Conservation (phyloP, 1,139 yeast species). For the Hemisphaericaspora xylofermentans region DNA sequence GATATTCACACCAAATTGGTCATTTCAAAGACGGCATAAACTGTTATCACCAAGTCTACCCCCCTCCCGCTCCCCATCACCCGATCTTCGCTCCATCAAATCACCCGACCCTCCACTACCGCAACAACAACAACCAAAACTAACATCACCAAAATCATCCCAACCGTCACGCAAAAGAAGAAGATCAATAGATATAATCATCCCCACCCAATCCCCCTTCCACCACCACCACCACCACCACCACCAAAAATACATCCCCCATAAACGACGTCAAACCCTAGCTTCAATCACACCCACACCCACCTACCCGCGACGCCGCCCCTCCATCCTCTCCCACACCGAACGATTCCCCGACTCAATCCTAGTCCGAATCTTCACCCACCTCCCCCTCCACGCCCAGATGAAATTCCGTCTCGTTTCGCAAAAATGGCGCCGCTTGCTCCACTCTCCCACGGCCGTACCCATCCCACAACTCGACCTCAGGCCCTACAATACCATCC, state of each 20-base stretch:
- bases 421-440: slow-evolving; percentile 64
- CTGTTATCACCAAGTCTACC: slow-evolving; percentile 30
- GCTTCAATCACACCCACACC: slow-evolving; percentile 25
- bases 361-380: slow-evolving; percentile 51
- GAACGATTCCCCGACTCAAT: slow-evolving; percentile 62
- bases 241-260: slow-evolving; percentile 44
- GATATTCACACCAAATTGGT: slow-evolving; percentile 6
- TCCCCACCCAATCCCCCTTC: no score
- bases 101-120: slow-evolving; percentile 7
- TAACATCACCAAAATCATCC: not conserved
- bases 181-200: slow-evolving; percentile 11
- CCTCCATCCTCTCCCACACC: slow-evolving; percentile 51
- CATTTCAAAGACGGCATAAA: slow-evolving; percentile 1
- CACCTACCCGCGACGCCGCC: slow-evolving; percentile 44
- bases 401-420: slow-evolving; percentile 59
- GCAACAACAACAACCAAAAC: slow-evolving; percentile 7
- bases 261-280: slow-evolving; percentile 50
- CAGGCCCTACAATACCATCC: slow-evolving; percentile 57
- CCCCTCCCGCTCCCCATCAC: slow-evolving; percentile 3
- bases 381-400: slow-evolving; percentile 51
- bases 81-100: slow-evolving; percentile 1
- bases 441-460: slow-evolving; percentile 38
- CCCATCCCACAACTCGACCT: slow-evolving; percentile 55
- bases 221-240: slow-evolving; percentile 36
- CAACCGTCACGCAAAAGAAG: slow-evolving; percentile 7